Base-by-base conservation (phyloP, 2,329 filamentous ascomycete species). In the Epichloe gansuensis region DNA sequence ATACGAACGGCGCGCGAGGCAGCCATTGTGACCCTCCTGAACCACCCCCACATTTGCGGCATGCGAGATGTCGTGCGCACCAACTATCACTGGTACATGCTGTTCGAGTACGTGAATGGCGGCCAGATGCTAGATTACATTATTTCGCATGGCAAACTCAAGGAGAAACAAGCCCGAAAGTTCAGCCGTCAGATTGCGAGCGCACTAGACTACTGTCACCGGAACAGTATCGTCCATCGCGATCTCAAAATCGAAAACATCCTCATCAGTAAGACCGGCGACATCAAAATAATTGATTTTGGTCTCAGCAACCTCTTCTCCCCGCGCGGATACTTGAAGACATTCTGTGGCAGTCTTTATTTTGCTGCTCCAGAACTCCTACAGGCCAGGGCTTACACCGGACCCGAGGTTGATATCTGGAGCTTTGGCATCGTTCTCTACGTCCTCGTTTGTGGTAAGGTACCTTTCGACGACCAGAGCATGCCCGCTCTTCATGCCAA, bases 121-220 rank as follows among this genome's bases (percentile, higher is more conserved):
- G 93, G 93, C 17, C 93, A 98, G 71, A 97, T 98, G 93, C 82
- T 98, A 55, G 93, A 98, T 72, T 98, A 97, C 70, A 98, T 98
- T 67, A 98, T 98, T 65, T 96, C 90, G 3, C 93, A 98, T 64
- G 93, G 91, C 53, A 87, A 94, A 63, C 75, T 98, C 57, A 97
- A 97, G 75, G 93, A 98, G 72, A 97, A 97, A 70, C 91, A 95
- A 69, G 93, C 93, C 8, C 84, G 93, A 62, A 97, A 97, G 67
- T 98, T 98, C 67, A 94, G 89, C 58, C 85, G 93, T 41, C 93
- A 98, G 71, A 97, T 98, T 58, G 89, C 91, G 36, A 96, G 91
- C 64, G 89, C 93, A 35, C 75, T 98, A 53, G 93, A 98, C 68
- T 98, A 97, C 70, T 96, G 90, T 65, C 93, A 98, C 68, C 82